A percentile compares a stretch with the other conserved stretches of the same genome.
These are phyloP conservation scores for Suhomyces prunicola DNA, from an alignment of 805 yeast species.

Conservation along the genomic window DNA sequence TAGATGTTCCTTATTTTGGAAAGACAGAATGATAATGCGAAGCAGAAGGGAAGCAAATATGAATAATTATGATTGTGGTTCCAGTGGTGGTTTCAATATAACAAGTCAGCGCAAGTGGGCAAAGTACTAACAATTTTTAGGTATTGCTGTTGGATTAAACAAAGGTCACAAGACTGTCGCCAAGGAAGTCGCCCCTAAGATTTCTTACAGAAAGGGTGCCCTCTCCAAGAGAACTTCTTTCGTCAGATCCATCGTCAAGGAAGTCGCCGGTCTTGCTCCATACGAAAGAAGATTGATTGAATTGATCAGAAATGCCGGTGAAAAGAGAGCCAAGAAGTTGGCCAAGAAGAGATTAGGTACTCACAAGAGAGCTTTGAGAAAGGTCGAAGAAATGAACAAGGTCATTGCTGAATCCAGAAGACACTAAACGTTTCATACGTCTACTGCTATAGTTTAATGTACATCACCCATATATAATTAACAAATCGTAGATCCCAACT, in stretches of 20 bases:
- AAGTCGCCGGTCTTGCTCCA: slow-evolving; percentile 99
- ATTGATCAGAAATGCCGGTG: slow-evolving; percentile 99
- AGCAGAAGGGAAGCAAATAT: background rate
- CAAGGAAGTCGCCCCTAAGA: slow-evolving; percentile 63
- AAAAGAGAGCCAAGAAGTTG: slow-evolving; percentile 99
- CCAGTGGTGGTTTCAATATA: background rate
- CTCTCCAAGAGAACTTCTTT: slow-evolving; percentile 92
- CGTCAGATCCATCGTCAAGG: slow-evolving; percentile 93
- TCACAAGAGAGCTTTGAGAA: slow-evolving; percentile 98
- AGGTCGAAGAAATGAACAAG: slow-evolving; percentile 97
- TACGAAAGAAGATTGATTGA: slow-evolving; percentile 99
- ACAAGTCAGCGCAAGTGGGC: background rate
- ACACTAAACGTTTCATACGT: slow-evolving; percentile 51
- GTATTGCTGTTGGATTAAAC: slow-evolving; percentile 98
- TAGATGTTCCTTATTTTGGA: background rate
- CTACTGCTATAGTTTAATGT: slow-evolving; percentile 11
- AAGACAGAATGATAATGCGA: background rate
- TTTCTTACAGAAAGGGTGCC: slow-evolving; percentile 96
- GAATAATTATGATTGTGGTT: background rate
- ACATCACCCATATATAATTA: slow-evolving; percentile 9
- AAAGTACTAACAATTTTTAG: slow-evolving; percentile 31
- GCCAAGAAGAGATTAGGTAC: slow-evolving; percentile 99
- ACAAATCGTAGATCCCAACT: background rate
- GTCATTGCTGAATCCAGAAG: slow-evolving; percentile 97
- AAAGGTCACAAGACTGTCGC: slow-evolving; percentile 98